Evolutionary conservation across 805 yeast species (phyloP).

Genomic region (Candida boleticola): DNA sequence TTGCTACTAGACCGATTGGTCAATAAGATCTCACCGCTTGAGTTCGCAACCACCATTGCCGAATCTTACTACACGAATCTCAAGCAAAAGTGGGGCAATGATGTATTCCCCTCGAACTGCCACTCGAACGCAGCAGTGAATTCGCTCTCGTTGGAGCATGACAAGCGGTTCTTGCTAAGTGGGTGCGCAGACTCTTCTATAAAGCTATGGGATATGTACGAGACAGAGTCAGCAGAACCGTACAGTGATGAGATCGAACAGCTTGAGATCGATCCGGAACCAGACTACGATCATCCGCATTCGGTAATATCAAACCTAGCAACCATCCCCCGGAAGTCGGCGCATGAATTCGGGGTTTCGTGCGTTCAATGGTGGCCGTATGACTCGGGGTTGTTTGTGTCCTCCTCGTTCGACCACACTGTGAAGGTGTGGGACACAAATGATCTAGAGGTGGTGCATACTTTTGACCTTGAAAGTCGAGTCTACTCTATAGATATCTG

Average conservation of each 20-base stretch:
- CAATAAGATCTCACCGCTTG: constrained; percentile 27
- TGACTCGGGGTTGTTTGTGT: constrained; percentile 82
- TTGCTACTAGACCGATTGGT: constrained; percentile 33
- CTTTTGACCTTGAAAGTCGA: constrained; percentile 58
- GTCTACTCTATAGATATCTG: constrained; percentile 65
- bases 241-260: constrained; percentile 13
- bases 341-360: constrained; percentile 73
- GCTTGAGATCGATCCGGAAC: constrained; percentile 17
- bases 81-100: constrained; percentile 18
- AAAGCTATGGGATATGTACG: constrained; percentile 60
- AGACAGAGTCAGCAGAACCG: constrained; percentile 10
- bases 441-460: constrained; percentile 60
- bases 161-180: constrained; percentile 51
- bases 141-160: constrained; percentile 54
- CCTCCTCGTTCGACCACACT: constrained; percentile 75
- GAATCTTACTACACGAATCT: constrained; percentile 35
- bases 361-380: constrained; percentile 82
- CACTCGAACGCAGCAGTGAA: constrained; percentile 57
- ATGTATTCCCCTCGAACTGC: constrained; percentile 40
- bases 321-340: constrained; percentile 35
- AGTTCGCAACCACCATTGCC: constrained; percentile 32
- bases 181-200: constrained; percentile 74
- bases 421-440: constrained; percentile 82
- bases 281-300: constrained; percentile 27
- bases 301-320: constrained; percentile 25